Evolutionary conservation across 2,329 filamentous ascomycete species (phyloP).

Genomic region (Metarhizium rileyi): DNA sequence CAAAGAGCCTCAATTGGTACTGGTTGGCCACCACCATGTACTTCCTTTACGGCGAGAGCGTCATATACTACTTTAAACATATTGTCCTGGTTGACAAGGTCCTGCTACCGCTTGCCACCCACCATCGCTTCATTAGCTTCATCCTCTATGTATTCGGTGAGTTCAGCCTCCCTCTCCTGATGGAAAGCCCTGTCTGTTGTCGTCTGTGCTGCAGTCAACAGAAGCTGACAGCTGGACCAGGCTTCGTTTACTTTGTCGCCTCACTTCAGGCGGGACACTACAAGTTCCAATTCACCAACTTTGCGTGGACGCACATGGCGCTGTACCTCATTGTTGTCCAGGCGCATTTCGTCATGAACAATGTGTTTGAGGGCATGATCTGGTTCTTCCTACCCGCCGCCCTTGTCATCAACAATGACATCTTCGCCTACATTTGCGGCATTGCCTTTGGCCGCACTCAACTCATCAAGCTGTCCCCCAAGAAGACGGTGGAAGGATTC

Average conservation of each 20-base stretch:
- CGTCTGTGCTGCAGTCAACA: background rate
- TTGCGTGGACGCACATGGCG: slow-evolving; percentile 99
- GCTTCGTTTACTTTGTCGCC: slow-evolving; percentile 95
- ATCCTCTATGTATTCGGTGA: slow-evolving; percentile 93
- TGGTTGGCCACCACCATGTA: slow-evolving; percentile 99
- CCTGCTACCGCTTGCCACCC: slow-evolving; percentile 83
- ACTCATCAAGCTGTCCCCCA: slow-evolving; percentile 94
- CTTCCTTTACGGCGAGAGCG: slow-evolving; percentile 95
- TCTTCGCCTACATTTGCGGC: slow-evolving; percentile 94
- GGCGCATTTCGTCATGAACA: slow-evolving; percentile 99
- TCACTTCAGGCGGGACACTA: slow-evolving; percentile 94
- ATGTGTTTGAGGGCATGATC: slow-evolving; percentile 98
- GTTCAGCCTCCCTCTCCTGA: slow-evolving; percentile 20
- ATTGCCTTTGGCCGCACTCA: slow-evolving; percentile 95
- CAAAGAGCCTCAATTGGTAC: slow-evolving; percentile 97
- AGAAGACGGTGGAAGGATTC: slow-evolving; percentile 98
- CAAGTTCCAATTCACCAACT: slow-evolving; percentile 98
- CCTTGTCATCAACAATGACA: slow-evolving; percentile 96
- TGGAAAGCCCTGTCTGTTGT: background rate
- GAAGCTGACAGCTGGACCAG: slow-evolving; percentile 33
- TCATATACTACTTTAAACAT: slow-evolving; percentile 99
- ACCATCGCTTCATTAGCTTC: slow-evolving; percentile 98
- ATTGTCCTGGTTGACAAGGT: slow-evolving; percentile 92
- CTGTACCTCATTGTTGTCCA: slow-evolving; percentile 96
- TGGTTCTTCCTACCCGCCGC: slow-evolving; percentile 97